Evolutionary conservation across 768 basidiomycete species (phyloP).

Genomic region (Macrolepiota fuliginosa): DNA sequence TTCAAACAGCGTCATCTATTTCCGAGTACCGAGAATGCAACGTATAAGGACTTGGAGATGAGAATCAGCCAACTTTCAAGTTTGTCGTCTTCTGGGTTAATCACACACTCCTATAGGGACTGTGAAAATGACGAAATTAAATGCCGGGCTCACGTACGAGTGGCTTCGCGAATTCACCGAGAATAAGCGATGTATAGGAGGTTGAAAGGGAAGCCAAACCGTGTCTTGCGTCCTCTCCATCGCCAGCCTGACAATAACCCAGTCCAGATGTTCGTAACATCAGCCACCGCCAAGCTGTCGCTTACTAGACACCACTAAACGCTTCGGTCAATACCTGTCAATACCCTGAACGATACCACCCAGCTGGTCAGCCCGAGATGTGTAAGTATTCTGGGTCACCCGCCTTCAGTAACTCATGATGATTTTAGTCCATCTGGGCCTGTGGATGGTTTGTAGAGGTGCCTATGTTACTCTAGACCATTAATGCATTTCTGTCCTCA

Average conservation of each 20-base stretch:
- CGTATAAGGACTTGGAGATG: neutral
- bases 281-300: neutral
- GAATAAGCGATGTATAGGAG: slow-evolving; percentile 2
- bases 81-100: neutral
- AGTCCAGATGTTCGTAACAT: neutral
- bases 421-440: no score
- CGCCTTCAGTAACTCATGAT: neutral
- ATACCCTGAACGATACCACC: no score
- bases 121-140: neutral
- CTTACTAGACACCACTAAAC: no score
- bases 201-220: neutral
- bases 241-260: no score
- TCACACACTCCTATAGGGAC: neutral
- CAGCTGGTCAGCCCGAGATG: neutral
- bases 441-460: neutral
- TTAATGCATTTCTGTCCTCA: neutral
- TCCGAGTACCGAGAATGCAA: no score
- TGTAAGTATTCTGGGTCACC: neutral
- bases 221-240: neutral
- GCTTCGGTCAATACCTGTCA: no score
- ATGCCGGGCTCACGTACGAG: slow-evolving; percentile 3
- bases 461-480: neutral
- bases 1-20: no score
- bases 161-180: slow-evolving; percentile 6
- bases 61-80: neutral